A percentile compares a stretch with the other conserved stretches of the same genome.
Conservation (phyloP, 1,284 basidiomycete species). For the Amylostereum areolatum region DNA sequence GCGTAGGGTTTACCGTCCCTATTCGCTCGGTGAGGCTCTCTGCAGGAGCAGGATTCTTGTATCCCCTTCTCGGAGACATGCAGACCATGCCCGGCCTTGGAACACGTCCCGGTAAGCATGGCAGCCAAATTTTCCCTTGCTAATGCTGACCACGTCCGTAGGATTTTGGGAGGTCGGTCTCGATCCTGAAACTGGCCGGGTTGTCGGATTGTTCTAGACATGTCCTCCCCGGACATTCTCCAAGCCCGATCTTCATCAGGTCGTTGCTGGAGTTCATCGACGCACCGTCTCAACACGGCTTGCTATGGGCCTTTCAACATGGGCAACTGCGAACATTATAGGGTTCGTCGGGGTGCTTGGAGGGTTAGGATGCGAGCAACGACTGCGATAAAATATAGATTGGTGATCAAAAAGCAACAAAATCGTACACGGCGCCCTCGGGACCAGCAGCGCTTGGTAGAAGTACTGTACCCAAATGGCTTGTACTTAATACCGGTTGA, state of each 20-base stretch:
- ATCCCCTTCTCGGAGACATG: slow-evolving; percentile 93
- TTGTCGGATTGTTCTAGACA: slow-evolving; percentile 68
- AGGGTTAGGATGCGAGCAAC: too few species aligned
- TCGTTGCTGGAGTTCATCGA: slow-evolving; percentile 17
- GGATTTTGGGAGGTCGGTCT: slow-evolving; percentile 86
- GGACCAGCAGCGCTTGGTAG: too few species aligned
- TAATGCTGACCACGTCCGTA: slow-evolving; percentile 17
- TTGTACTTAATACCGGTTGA: not conserved
- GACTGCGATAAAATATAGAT: too few species aligned
- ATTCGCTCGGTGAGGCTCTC: slow-evolving; percentile 87
- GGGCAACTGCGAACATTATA: slow-evolving; percentile 8
- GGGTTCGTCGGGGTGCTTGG: too few species aligned
- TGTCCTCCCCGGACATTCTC: not conserved
- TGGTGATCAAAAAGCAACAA: too few species aligned
- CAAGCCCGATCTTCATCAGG: slow-evolving; percentile 26
- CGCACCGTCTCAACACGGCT: slow-evolving; percentile 24
- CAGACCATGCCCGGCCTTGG: slow-evolving; percentile 97
- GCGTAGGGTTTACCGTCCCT: slow-evolving; percentile 82
- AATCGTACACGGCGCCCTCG: too few species aligned
- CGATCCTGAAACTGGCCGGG: slow-evolving; percentile 66
- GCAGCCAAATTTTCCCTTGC: not conserved
- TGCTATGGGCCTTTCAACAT: slow-evolving; percentile 36
- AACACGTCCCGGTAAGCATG: slow-evolving; percentile 74
- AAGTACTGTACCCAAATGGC: too few species aligned
- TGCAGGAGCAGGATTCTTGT: slow-evolving; percentile 94